Base-by-base conservation (phyloP, 148 eudicot species). In the Diospyros lotus region DNA sequence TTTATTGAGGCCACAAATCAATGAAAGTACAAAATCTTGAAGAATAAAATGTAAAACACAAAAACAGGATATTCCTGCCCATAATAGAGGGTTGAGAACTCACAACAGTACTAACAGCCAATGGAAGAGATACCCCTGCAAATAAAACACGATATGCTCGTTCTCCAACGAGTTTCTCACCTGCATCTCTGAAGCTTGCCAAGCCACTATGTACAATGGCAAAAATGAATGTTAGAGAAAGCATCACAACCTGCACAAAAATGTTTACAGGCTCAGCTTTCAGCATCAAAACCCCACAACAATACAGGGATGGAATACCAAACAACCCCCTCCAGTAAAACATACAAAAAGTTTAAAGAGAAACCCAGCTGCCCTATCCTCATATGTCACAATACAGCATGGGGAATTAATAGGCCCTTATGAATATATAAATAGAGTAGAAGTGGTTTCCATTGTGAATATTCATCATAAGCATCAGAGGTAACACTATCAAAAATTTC, bases 71-170 rank as follows among this genome's bases (percentile, higher is more conserved):
- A 4, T 7, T 53, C 1, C 52, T 17, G 60, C 42, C 28, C 58
- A 64, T 10, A 62, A 56, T 9, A 50, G n/a, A 40, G 39, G 60
- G 52, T 3, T n/a, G 41, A 64, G 75, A 77, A 82, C 93, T 86
- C 80, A 95, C 97, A 83, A 95, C 84, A 65, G 99, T 95, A 77
- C 94, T 93, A 81, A 95, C 83, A 78, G 98, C 99, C 68, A 95
- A 75, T 60, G 99, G 99, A 79, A 95, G 93, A 70, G 99, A 93
- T 9, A 71, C 17, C 56, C 99, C 99, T 1, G 99, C 99, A 84
- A 95, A 95, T 54, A 95, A 86, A 48, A 95, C 98, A 61, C 99
- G 97, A 76, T 78, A 95, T 41, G 97, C 99, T 77, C 99, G 91
- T 74, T 93, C 99, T 78, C 99, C 99, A 18, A 95, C 83, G 38